Conservation (phyloP, 2,329 filamentous ascomycete genomes). For the Leptographium wingfieldii region DNA sequence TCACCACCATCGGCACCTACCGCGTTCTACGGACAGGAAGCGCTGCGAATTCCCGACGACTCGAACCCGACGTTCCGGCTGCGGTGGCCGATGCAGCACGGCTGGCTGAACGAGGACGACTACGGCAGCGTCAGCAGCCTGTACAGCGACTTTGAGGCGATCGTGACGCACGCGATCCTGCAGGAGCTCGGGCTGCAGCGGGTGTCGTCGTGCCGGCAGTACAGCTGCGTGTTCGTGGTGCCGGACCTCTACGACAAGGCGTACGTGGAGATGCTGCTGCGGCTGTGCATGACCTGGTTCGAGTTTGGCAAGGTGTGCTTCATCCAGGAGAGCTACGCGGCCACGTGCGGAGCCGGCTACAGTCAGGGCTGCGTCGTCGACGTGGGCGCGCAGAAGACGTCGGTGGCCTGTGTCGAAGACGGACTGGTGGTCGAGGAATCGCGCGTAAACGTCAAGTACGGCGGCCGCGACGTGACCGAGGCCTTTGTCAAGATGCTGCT, state of each 20-base stretch:
- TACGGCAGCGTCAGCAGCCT: constrained; percentile 70
- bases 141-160: constrained; percentile 74
- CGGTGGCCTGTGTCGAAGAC: constrained; percentile 92
- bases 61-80: constrained; percentile 84
- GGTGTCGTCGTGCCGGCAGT: constrained; percentile 74
- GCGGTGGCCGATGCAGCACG: constrained; percentile 80
- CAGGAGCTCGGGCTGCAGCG: constrained; percentile 69
- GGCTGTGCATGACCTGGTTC: constrained; percentile 79
- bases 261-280: constrained; percentile 74
- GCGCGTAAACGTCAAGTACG: constrained; percentile 86
- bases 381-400: constrained; percentile 93
- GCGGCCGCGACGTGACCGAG: constrained; percentile 84
- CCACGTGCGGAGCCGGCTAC: constrained; percentile 89
- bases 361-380: constrained; percentile 92
- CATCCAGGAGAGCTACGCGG: constrained; percentile 90
- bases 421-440: constrained; percentile 92
- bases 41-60: constrained; percentile 76
- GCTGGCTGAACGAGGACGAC: constrained; percentile 82
- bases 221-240: constrained; percentile 94
- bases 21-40: constrained; percentile 70
- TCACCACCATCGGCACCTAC: constrained; percentile 26
- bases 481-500: constrained; percentile 98
- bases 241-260: constrained; percentile 93
- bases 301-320: constrained; percentile 84
- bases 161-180: constrained; percentile 76